Conservation (phyloP, 75 land plant genomes). For the Chamaecyparis obtusa region DNA sequence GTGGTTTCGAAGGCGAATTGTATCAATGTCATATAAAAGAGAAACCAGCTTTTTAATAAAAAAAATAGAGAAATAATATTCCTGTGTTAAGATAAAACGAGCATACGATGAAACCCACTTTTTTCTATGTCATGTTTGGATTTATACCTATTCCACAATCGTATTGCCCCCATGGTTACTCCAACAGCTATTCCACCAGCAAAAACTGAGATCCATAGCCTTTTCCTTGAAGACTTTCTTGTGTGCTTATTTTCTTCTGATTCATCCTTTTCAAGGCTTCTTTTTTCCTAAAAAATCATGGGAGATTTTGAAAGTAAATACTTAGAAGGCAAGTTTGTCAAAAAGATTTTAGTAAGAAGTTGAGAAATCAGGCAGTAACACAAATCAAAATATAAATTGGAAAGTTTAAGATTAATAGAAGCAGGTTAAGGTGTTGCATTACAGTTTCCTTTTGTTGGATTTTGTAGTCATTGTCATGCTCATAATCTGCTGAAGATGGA, state of each 20-base stretch:
- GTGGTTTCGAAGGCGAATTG: no score
- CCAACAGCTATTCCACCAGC: slow-evolving; percentile 4
- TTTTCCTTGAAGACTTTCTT: not conserved
- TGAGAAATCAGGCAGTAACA: not conserved
- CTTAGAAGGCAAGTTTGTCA: not conserved
- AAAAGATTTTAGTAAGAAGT: not conserved
- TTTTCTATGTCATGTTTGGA: not conserved
- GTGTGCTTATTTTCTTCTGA: not conserved
- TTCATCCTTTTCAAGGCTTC: not conserved
- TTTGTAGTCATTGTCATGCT: not conserved
- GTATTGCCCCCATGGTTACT: not conserved
- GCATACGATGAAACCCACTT: not conserved
- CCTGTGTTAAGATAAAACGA: no score
- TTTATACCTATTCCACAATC: not conserved
- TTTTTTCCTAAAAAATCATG: not conserved
- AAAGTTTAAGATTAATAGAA: not conserved
- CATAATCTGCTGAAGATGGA: not conserved
- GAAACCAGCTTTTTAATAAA: no score
- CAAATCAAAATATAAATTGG: not conserved
- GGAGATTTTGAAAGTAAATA: slow-evolving; percentile 1
- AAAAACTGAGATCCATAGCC: not conserved
- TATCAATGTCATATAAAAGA: no score
- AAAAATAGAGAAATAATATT: no score
- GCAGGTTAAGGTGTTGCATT: slow-evolving; percentile 1
- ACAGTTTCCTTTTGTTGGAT: not conserved